Evolutionary conservation across 2,329 filamentous ascomycete genomes (phyloP).

Genomic region (Scytalidium sp.): DNA sequence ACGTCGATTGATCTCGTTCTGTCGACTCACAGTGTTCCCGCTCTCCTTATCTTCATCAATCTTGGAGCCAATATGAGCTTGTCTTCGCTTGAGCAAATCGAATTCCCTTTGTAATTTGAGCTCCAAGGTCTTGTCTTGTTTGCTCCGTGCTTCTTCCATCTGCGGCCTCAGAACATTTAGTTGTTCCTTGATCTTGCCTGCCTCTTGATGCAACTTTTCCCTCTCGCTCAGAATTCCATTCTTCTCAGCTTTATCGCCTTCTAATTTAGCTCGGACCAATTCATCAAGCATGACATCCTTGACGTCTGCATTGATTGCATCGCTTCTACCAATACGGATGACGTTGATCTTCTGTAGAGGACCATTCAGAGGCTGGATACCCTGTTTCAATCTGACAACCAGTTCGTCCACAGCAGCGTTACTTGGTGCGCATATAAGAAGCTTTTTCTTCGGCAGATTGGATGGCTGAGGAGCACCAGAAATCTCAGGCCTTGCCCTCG

Average conservation of each 20-base stretch:
- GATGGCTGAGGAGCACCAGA: constrained; percentile 30
- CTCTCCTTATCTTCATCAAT: constrained; percentile 88
- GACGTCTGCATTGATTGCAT: constrained; percentile 87
- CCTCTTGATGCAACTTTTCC: constrained; percentile 61
- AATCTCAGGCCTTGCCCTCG: constrained; percentile 26
- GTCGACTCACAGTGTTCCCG: constrained; percentile 76
- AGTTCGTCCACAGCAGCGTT: constrained; percentile 97
- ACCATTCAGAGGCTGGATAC: constrained; percentile 75
- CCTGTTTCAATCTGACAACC: constrained; percentile 86
- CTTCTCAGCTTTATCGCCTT: constrained; percentile 55
- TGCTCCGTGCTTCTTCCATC: constrained; percentile 63
- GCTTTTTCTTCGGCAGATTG: constrained; percentile 64
- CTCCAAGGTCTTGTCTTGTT: constrained; percentile 43
- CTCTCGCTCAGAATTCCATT: constrained; percentile 50
- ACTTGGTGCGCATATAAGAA: constrained; percentile 95
- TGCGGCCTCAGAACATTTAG: constrained; percentile 68
- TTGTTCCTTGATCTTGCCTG: constrained; percentile 70
- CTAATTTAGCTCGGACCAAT: constrained; percentile 73
- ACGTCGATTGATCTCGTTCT: constrained; percentile 81
- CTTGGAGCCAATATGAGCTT: constrained; percentile 71
- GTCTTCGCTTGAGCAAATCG: constrained; percentile 73
- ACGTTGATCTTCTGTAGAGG: constrained; percentile 76
- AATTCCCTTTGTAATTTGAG: constrained; percentile 71
- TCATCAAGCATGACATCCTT: constrained; percentile 92
- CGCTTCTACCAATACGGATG: constrained; percentile 83